These are phyloP conservation scores for Torulaspora quercuum DNA, from an alignment of 805 yeast genomes.

Conservation along the genomic window DNA sequence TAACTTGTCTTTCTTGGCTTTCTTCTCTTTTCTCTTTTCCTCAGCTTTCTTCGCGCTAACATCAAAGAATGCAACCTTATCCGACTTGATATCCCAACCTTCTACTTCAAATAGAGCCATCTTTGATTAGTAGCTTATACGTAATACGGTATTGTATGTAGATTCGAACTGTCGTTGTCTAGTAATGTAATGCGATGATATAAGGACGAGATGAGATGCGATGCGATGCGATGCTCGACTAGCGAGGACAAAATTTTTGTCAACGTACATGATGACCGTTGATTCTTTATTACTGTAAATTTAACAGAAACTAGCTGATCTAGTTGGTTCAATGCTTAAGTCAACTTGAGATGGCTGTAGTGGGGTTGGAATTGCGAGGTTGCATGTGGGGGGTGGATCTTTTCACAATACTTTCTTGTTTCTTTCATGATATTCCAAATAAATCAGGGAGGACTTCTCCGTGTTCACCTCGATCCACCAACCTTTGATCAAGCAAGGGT, in stretches of 20 bases:
- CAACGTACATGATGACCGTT: slow-evolving; percentile 1
- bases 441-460: slow-evolving; percentile 15
- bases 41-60: slow-evolving; percentile 31
- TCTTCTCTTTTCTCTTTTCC: slow-evolving; percentile 27
- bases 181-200: neutral
- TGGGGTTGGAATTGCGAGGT: too few species aligned
- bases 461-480: slow-evolving; percentile 27
- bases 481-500: slow-evolving; percentile 8
- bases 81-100: slow-evolving; percentile 70
- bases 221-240: too few species aligned
- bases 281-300: too few species aligned
- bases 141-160: too few species aligned
- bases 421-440: slow-evolving; percentile 13
- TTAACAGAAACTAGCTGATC: too few species aligned
- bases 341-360: too few species aligned
- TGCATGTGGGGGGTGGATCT: too few species aligned
- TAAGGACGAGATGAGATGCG: slow-evolving; percentile 12
- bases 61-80: slow-evolving; percentile 50
- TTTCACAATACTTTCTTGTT: too few species aligned
- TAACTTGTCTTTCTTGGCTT: slow-evolving; percentile 21
- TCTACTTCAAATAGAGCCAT: slow-evolving; percentile 77
- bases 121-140: too few species aligned
- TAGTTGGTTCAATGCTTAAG: too few species aligned
- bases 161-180: too few species aligned
- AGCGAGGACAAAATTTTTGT: slow-evolving; percentile 13